phyloP scores from a whole-genome alignment of 768 basidiomycete genomes.

The Mycena filopes region DNA sequence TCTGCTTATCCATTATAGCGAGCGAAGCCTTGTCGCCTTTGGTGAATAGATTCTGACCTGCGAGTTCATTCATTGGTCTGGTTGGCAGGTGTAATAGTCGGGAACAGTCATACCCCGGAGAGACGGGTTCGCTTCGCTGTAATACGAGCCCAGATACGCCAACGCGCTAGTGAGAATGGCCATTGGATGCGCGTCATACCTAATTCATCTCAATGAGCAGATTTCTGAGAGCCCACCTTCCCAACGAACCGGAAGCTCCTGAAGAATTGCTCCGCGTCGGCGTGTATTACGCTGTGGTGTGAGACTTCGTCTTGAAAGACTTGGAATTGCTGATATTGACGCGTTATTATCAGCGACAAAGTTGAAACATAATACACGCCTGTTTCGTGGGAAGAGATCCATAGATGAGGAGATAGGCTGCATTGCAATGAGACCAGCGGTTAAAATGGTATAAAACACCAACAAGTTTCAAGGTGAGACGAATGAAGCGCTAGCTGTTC shows the following conservation, averaged over 20 bases:
- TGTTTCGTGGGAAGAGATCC: constrained; percentile 75
- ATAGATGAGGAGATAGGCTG: constrained; percentile 89
- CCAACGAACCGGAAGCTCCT: constrained; percentile 69
- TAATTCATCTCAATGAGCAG: constrained; percentile 38
- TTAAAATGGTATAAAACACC: constrained; percentile 12
- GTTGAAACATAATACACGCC: too few species aligned
- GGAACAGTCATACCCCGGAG: constrained; percentile 66
- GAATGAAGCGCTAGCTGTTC: constrained; percentile 88
- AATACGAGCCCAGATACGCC: constrained; percentile 89
- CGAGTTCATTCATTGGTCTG: neutral
- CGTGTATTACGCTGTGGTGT: constrained; percentile 76
- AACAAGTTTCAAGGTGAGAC: constrained; percentile 78
- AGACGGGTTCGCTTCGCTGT: constrained; percentile 89
- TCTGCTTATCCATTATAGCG: constrained; percentile 90
- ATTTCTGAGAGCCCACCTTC: neutral
- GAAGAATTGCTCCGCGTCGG: constrained; percentile 77
- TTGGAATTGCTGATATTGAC: constrained; percentile 55
- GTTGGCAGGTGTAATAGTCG: neutral
- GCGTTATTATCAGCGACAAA: too few species aligned
- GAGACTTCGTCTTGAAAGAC: constrained; percentile 81
- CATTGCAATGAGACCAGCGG: constrained; percentile 3
- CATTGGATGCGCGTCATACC: constrained; percentile 95
- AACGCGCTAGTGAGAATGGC: constrained; percentile 89
- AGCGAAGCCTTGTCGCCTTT: constrained; percentile 73
- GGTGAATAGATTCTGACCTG: constrained; percentile 84